Evolutionary conservation across 2,329 filamentous ascomycete genomes (phyloP).

Genomic region (Neopestalotiopsis rosae): DNA sequence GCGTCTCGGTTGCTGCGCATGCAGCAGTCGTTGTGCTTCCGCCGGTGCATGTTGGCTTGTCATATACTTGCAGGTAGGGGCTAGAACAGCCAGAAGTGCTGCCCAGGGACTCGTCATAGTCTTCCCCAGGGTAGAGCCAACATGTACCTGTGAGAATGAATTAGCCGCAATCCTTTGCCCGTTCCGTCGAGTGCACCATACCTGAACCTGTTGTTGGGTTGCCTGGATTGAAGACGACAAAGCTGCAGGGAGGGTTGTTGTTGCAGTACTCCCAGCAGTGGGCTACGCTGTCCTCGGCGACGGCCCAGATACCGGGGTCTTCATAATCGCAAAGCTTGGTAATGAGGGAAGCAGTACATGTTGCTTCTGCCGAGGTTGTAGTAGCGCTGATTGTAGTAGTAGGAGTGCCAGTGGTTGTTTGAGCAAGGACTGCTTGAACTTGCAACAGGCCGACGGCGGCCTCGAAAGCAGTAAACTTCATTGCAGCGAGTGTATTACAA

Average conservation of each 20-base stretch:
- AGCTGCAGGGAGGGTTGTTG: slow-evolving; percentile 4
- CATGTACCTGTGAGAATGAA: neutral
- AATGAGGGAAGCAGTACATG: slow-evolving; percentile 12
- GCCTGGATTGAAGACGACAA: slow-evolving; percentile 5
- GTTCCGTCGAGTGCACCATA: no score
- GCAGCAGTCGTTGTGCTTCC: slow-evolving; percentile 4
- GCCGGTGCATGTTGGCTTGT: slow-evolving; percentile 1
- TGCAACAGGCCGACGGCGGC: neutral
- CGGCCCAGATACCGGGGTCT: neutral
- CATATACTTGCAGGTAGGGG: neutral
- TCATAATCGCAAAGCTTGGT: slow-evolving; percentile 8
- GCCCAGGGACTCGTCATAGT: neutral
- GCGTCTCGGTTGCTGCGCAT: slow-evolving; percentile 5
- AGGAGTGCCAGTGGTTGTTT: slow-evolving; percentile 5
- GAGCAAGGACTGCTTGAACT: slow-evolving; percentile 2
- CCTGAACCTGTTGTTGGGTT: slow-evolving; percentile 1
- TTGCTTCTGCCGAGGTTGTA: neutral
- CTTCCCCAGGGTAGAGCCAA: slow-evolving; percentile 3
- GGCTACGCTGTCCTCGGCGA: neutral
- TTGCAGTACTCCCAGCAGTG: slow-evolving; percentile 12
- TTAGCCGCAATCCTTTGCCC: no score
- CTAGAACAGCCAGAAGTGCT: slow-evolving; percentile 4
- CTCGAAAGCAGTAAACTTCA: slow-evolving; percentile 3
- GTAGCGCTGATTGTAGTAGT: neutral
- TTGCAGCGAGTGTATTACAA: neutral